Evolutionary conservation across 352 stramenopile species (phyloP).

Genomic region (Peronosclerospora sorghi): DNA sequence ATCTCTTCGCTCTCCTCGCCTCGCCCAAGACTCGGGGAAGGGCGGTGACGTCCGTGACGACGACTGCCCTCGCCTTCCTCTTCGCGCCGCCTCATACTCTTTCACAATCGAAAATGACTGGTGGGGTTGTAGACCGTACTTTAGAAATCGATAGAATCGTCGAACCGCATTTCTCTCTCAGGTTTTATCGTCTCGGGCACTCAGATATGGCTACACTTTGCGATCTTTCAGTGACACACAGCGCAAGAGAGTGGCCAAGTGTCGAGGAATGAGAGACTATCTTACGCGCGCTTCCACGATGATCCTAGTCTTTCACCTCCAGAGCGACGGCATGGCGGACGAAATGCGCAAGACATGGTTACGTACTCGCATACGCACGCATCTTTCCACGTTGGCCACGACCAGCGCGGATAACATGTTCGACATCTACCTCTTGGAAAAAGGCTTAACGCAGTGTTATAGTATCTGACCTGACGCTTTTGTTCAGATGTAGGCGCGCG

Average conservation of each 20-base stretch:
- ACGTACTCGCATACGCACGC: slow-evolving; percentile 92
- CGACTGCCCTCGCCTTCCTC: slow-evolving; percentile 14
- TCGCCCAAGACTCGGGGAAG: slow-evolving; percentile 8
- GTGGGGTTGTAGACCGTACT: neutral
- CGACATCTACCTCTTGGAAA: slow-evolving; percentile 80
- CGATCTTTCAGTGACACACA: slow-evolving; percentile 20
- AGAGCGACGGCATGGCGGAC: slow-evolving; percentile 68
- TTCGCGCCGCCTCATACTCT: slow-evolving; percentile 16
- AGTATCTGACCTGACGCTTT: too few species aligned
- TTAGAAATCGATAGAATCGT: neutral
- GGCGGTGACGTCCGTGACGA: slow-evolving; percentile 10
- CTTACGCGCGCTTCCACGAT: slow-evolving; percentile 88
- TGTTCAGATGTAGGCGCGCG: too few species aligned
- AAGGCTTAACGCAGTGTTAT: too few species aligned
- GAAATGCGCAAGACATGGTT: slow-evolving; percentile 73
- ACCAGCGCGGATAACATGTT: slow-evolving; percentile 68
- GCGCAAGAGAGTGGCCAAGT: slow-evolving; percentile 63
- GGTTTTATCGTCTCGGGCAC: too few species aligned
- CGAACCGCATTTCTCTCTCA: too few species aligned
- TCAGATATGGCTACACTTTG: slow-evolving; percentile 1
- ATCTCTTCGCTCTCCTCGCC: slow-evolving; percentile 42
- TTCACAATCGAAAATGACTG: neutral
- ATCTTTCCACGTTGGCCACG: slow-evolving; percentile 90
- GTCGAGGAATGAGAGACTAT: slow-evolving; percentile 87
- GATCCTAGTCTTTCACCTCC: slow-evolving; percentile 92